phyloP scores from a whole-genome alignment of 2,329 filamentous ascomycete genomes.

The Ascochyta koolunga region DNA sequence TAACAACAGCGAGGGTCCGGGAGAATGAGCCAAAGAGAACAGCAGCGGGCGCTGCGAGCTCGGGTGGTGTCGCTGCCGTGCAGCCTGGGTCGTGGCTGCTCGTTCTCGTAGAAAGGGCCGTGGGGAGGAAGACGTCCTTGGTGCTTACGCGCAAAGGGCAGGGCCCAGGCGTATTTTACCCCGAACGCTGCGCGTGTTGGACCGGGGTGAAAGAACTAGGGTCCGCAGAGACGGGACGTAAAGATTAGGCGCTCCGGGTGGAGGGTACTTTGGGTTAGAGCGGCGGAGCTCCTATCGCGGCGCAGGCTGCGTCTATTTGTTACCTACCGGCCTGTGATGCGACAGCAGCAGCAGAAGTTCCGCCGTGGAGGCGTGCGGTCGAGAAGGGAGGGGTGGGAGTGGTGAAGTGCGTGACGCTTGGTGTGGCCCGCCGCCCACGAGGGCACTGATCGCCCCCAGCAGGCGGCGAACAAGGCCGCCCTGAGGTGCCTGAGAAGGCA shows the following conservation, averaged over 20 bases:
- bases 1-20: constrained; percentile 7
- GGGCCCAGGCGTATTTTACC: constrained; percentile 17
- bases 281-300: constrained; percentile 4
- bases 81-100: constrained; percentile 10
- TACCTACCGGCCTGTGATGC: constrained; percentile 14
- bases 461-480: constrained; percentile 7
- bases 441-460: constrained; percentile 4
- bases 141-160: constrained; percentile 8
- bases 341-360: constrained; percentile 12
- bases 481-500: constrained; percentile 8
- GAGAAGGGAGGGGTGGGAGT: constrained; percentile 6
- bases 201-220: constrained; percentile 9
- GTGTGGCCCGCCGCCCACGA: constrained; percentile 11
- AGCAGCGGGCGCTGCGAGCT: constrained; percentile 30
- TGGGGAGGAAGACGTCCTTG: constrained; percentile 3
- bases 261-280: constrained; percentile 9
- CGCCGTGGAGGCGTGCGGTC: constrained; percentile 10
- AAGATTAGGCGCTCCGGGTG: constrained; percentile 5
- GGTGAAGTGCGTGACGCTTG: constrained; percentile 4
- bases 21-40: constrained; percentile 8
- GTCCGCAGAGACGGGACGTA: constrained; percentile 14
- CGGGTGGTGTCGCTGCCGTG: constrained; percentile 24
- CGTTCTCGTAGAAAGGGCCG: constrained; percentile 6
- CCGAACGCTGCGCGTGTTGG: not conserved
- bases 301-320: constrained; percentile 5